A percentile compares a stretch with the other conserved stretches of the same genome.
phyloP scores from a whole-genome alignment of 257 asterid genomes.

The Solanum ossicruentum region DNA sequence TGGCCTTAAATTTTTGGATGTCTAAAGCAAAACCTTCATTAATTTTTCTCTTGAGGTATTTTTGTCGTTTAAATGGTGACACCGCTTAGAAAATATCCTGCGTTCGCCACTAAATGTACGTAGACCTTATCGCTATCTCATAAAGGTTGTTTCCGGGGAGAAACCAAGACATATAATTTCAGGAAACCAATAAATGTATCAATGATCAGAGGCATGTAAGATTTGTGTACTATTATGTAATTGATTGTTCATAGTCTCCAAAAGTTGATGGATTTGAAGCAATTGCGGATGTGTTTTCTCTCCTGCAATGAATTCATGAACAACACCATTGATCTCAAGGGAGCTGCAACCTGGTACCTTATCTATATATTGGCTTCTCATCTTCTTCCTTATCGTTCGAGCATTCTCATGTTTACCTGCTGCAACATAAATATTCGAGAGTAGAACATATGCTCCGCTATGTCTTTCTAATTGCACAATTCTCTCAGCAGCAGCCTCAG shows the following conservation, averaged over 20 bases:
- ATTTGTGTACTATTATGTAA: background rate
- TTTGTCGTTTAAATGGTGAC: too few relatives aligned
- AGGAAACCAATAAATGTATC: too few relatives aligned
- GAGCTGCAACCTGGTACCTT: slow-evolving; percentile 74
- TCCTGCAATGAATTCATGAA: slow-evolving; percentile 60
- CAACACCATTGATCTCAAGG: slow-evolving; percentile 44
- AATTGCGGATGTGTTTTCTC: slow-evolving; percentile 24
- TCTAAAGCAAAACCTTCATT: too few relatives aligned
- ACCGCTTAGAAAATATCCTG: too few relatives aligned
- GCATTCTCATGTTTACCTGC: slow-evolving; percentile 45
- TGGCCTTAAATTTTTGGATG: too few relatives aligned
- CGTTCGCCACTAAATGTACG: too few relatives aligned
- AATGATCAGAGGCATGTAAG: background rate
- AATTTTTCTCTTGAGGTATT: too few relatives aligned
- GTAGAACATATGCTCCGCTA: slow-evolving; percentile 57
- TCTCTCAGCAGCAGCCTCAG: slow-evolving; percentile 50
- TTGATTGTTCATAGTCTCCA: slow-evolving; percentile 25
- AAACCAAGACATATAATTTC: too few relatives aligned
- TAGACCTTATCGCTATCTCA: too few relatives aligned
- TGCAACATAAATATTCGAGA: slow-evolving; percentile 45
- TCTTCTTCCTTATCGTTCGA: slow-evolving; percentile 28
- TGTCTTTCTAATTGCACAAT: slow-evolving; percentile 39
- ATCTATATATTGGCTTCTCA: slow-evolving; percentile 42
- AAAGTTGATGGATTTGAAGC: slow-evolving; percentile 19
- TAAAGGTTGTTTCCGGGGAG: too few relatives aligned